Evolutionary conservation across 2,329 filamentous ascomycete genomes (phyloP), one percentile per base, ranked within the genome.

Genomic region (Akanthomyces lecanii): DNA sequence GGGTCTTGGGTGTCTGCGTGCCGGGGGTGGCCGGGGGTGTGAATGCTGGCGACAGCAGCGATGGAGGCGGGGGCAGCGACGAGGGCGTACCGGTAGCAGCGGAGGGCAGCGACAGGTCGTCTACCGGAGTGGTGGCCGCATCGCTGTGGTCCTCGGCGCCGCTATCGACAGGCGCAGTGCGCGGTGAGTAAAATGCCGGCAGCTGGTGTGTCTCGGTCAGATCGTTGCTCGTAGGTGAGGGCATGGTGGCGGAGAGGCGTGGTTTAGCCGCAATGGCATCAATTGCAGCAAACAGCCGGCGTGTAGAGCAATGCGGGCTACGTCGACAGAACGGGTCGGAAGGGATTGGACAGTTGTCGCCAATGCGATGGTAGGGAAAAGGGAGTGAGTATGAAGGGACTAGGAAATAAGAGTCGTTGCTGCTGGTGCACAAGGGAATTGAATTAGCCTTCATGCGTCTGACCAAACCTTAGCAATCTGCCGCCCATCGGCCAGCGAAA

Each of bases 21-120:
- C 85, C 86, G 0, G 86, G 86, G 0, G 86, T 89, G 10, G 81
- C 78, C 38, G 89, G 89, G 16, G 90, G 90, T 7, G 88, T 92
- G 76, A 92, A 97, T 67, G 90, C 90, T 57, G 90, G 91, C 74
- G 94, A 97, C 66, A 97, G 88, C 54, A 95, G 86, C 4, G 92
- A 92, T 5, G 87, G 83, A 16, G 82, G 84, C 36, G 81, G 82
- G 18, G 66, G 67, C 55, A 69, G 69, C 28, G 66, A 47, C 36
- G 40, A 44, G 44, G 57, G 60, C 30, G 42, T 47, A 56, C 12
- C 48, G 45, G 42, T 53, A 36, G 18, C 40, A 18, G 47, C 55
- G 62, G 73, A 66, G 25, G 73, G 72, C 25, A 79, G 72, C 16
- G 75, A 75, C 48, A 80, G 68, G 36, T 74, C 76, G 65, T 73